Conservation (phyloP, 1,284 basidiomycete species). For the Leccinum fuscescens region DNA sequence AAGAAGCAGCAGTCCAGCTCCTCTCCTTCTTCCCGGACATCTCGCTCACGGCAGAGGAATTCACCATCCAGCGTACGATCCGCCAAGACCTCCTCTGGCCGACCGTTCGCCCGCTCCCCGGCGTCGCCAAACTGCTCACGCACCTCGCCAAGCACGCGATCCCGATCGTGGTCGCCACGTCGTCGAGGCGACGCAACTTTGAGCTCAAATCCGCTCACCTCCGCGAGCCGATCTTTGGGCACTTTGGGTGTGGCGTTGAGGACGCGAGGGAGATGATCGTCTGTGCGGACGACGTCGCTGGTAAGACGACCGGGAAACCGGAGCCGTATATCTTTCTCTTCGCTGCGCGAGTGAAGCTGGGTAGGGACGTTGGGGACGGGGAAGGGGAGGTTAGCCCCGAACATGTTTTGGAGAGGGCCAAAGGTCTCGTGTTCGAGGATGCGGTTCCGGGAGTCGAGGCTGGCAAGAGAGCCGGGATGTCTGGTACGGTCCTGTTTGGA, state of each 20-base stretch:
- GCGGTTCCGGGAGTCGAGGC: constrained; percentile 70
- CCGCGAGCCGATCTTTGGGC: constrained; percentile 50
- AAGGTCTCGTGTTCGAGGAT: constrained; percentile 77
- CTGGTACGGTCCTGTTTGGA: constrained; percentile 47
- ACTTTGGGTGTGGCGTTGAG: constrained; percentile 25
- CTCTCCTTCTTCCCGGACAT: constrained; percentile 75
- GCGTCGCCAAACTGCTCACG: constrained; percentile 58
- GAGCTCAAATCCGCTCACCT: constrained; percentile 63
- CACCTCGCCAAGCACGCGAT: constrained; percentile 66
- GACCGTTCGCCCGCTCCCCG: constrained; percentile 64
- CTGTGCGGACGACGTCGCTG: constrained; percentile 61
- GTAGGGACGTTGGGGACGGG: constrained; percentile 51
- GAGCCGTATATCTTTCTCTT: constrained; percentile 72
- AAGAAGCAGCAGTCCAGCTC: constrained; percentile 59
- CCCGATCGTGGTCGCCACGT: constrained; percentile 76
- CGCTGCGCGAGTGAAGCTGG: constrained; percentile 58
- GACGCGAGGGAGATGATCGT: constrained; percentile 52
- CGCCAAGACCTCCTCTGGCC: constrained; percentile 68
- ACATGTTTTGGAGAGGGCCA: constrained; percentile 48
- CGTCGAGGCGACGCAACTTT: constrained; percentile 63
- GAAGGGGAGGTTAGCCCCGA: constrained; percentile 40
- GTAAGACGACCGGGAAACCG: constrained; percentile 60
- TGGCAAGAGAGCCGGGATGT: constrained; percentile 77
- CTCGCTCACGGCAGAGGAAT: constrained; percentile 56
- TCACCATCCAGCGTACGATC: constrained; percentile 51